Conservation (phyloP, 371 early-diverging fungal genomes). For the Mortierella sp. region DNA sequence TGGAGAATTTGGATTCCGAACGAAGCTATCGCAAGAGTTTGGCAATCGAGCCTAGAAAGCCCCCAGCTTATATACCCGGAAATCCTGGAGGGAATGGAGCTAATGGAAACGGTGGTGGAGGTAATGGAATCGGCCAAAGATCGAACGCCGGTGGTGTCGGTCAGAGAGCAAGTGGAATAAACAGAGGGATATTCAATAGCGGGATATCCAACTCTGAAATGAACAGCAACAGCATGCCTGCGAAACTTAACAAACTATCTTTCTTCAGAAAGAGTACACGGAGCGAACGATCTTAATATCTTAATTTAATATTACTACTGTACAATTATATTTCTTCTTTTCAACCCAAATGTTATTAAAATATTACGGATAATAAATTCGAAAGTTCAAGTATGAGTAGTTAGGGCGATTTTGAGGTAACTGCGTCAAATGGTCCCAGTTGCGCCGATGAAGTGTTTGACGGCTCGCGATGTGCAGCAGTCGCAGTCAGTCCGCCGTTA, state of each 20-base stretch:
- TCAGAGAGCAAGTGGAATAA: constrained; percentile 17
- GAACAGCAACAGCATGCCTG: constrained; percentile 17
- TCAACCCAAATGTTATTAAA: background rate
- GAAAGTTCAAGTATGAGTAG: background rate
- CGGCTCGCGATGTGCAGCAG: constrained; percentile 18
- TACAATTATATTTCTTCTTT: background rate
- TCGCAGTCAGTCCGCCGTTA: constrained; percentile 28
- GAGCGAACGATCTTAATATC: constrained; percentile 25
- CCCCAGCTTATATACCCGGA: constrained; percentile 6
- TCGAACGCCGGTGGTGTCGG: constrained; percentile 4
- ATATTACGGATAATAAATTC: too few species aligned
- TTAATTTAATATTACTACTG: background rate
- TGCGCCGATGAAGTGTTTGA: constrained; percentile 4
- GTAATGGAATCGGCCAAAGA: constrained; percentile 7
- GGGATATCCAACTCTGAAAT: constrained; percentile 34
- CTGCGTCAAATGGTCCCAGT: background rate
- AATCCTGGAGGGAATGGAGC: background rate
- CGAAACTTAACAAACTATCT: constrained; percentile 42
- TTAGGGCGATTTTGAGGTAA: background rate
- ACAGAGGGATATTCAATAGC: constrained; percentile 34
- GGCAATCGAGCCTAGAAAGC: constrained; percentile 49
- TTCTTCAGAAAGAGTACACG: constrained; percentile 42
- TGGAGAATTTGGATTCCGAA: constrained; percentile 40
- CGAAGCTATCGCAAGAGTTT: constrained; percentile 42
- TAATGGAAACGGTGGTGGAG: background rate